Conservation (phyloP, 1,284 basidiomycete species). For the Sporisorium iseilematis-ciliati region DNA sequence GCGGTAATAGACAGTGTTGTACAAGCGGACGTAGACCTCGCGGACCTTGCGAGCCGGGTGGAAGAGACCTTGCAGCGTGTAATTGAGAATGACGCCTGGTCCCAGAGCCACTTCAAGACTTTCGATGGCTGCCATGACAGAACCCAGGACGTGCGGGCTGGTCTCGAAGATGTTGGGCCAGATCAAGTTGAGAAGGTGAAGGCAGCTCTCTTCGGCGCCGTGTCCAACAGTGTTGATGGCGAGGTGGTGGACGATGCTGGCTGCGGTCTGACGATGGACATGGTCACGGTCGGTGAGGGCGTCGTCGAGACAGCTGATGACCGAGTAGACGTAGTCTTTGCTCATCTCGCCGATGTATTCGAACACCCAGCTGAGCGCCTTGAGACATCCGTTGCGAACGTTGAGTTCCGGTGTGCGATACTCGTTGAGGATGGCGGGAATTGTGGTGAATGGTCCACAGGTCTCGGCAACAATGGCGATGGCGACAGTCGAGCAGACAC, state of each 20-base stretch:
- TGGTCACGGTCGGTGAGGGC: conserved; percentile 97
- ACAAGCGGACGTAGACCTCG: conserved; percentile 87
- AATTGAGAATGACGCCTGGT: conserved; percentile 89
- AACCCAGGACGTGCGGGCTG: conserved; percentile 96
- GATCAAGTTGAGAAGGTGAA: conserved; percentile 96
- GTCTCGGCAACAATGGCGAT: conserved; percentile 88
- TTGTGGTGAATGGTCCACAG: conserved; percentile 97
- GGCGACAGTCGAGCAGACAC: conserved; percentile 97
- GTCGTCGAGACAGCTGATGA: conserved; percentile 97
- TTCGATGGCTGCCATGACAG: conserved; percentile 80
- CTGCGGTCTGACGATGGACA: conserved; percentile 97
- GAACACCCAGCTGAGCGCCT: conserved; percentile 97
- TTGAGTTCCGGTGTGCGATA: conserved; percentile 96
- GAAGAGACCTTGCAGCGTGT: conserved; percentile 72
- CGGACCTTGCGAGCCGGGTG: conserved; percentile 91
- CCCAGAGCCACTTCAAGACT: conserved; percentile 95
- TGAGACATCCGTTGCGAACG: conserved; percentile 98
- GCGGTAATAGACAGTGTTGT: conserved; percentile 79
- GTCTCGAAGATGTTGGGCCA: conserved; percentile 99
- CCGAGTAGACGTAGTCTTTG: conserved; percentile 96
- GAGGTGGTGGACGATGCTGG: conserved; percentile 98
- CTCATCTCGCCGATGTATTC: conserved; percentile 99
- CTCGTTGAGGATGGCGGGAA: conserved; percentile 98
- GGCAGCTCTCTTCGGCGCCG: conserved; percentile 96
- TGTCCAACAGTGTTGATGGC: conserved; percentile 96